Conservation (phyloP, 352 stramenopile species). For the Thalassiosira sp. region DNA sequence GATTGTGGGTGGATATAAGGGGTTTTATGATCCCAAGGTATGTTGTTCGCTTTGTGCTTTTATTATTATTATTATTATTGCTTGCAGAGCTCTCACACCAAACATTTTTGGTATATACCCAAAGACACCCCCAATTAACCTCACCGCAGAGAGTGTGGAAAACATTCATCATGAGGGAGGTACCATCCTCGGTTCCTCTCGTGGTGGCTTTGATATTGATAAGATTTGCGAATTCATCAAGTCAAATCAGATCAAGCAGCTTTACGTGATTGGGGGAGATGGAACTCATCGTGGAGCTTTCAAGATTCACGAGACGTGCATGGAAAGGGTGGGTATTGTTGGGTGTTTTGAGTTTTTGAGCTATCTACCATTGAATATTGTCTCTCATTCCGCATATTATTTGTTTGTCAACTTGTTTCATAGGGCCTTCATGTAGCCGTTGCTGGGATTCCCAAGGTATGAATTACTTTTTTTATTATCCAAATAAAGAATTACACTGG, state of each 20-base stretch:
- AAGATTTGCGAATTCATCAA: constrained; percentile 95
- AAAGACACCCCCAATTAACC: constrained; percentile 67
- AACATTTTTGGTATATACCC: too few species aligned
- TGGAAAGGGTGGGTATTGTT: constrained; percentile 65
- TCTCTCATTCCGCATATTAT: too few species aligned
- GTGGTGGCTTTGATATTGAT: constrained; percentile 95
- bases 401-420: constrained; percentile 5
- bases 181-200: constrained; percentile 92
- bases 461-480: neutral
- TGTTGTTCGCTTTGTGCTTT: constrained; percentile 14
- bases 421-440: constrained; percentile 91
- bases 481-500: neutral
- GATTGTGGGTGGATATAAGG: constrained; percentile 85
- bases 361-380: neutral
- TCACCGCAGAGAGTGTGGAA: constrained; percentile 80
- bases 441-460: constrained; percentile 93
- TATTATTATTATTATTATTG: constrained; percentile 3
- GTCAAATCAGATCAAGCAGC: constrained; percentile 88
- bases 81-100: too few species aligned
- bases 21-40: constrained; percentile 68
- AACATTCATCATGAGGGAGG: constrained; percentile 89
- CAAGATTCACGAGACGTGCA: constrained; percentile 83
- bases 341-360: too few species aligned
- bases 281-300: constrained; percentile 96
- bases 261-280: constrained; percentile 98